A percentile compares a stretch with the other conserved stretches of the same genome.
These are phyloP conservation scores for Acer campestre DNA, from an alignment of 345 rosid species.

Conservation along the genomic window DNA sequence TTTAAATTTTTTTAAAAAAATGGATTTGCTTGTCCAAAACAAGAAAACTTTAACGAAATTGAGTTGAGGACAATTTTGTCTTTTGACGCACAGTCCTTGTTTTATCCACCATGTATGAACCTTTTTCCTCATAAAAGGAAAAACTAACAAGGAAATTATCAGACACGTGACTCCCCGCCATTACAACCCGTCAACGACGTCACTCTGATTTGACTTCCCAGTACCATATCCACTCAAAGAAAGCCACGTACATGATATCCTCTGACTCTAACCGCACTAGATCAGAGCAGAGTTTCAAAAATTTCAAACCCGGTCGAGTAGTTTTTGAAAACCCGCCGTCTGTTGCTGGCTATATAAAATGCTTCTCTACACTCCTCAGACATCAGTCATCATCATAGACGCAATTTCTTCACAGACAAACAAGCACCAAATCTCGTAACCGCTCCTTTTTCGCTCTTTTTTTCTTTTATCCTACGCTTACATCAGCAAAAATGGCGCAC, in stretches of 20 bases:
- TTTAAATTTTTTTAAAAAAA: not conserved
- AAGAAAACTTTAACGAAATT: not conserved
- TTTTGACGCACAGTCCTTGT: not conserved
- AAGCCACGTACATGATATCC: not conserved
- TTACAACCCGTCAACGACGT: not conserved
- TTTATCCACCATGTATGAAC: not conserved
- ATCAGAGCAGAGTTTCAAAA: not conserved
- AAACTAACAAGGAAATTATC: not conserved
- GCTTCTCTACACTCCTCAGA: not conserved
- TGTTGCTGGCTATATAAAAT: not conserved
- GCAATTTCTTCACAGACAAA: not conserved
- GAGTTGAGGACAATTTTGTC: constrained; percentile 8
- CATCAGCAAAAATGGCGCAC: constrained; percentile 38
- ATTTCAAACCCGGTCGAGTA: not conserved
- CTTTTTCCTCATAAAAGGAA: not conserved
- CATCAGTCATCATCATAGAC: not conserved
- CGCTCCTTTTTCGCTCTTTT: not conserved
- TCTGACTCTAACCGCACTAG: not conserved
- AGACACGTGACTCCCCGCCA: not conserved
- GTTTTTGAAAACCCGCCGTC: constrained; percentile 20
- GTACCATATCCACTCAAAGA: not conserved
- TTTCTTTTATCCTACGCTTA: constrained; percentile 8
- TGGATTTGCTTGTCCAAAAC: not conserved
- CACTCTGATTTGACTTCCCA: not conserved
- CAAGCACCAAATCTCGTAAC: not conserved